phyloP scores from a whole-genome alignment of 139 green algal genomes.

The Choricystis sp. region DNA sequence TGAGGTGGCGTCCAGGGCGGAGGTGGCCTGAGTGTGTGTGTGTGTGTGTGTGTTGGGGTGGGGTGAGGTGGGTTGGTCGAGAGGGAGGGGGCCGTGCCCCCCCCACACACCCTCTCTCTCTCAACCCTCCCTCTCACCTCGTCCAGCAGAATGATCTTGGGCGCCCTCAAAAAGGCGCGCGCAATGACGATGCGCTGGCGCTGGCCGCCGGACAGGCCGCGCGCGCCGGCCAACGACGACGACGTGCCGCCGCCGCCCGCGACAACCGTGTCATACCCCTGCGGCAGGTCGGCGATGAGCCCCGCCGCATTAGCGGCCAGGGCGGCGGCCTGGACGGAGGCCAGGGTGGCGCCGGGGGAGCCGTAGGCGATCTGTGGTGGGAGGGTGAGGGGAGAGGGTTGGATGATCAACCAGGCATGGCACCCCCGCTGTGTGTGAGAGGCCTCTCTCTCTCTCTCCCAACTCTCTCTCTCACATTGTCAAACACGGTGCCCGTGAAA shows the following conservation, averaged over 20 bases:
- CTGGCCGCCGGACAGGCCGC: slow-evolving; percentile 23
- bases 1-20: slow-evolving; percentile 51
- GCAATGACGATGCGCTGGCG: slow-evolving; percentile 44
- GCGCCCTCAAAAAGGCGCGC: slow-evolving; percentile 22
- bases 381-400: neutral
- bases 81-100: neutral
- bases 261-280: slow-evolving; percentile 47
- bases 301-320: slow-evolving; percentile 38
- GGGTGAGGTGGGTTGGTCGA: neutral
- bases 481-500: slow-evolving; percentile 59
- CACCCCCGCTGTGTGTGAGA: slow-evolving; percentile 1
- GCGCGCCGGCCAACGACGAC: neutral
- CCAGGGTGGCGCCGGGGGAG: slow-evolving; percentile 2
- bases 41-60: too few relatives aligned
- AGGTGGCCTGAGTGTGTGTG: too few relatives aligned
- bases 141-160: neutral
- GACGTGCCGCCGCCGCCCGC: slow-evolving; percentile 18
- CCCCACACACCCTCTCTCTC: too few relatives aligned
- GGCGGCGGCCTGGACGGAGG: slow-evolving; percentile 38
- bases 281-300: slow-evolving; percentile 44
- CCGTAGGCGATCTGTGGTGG: neutral
- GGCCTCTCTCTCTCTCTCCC: slow-evolving; percentile 13
- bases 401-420: neutral
- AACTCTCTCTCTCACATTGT: slow-evolving; percentile 60
- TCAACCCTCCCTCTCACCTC: too few relatives aligned